Conservation (phyloP, 2,329 filamentous ascomycete species). For the Cladosporium colombiae region DNA sequence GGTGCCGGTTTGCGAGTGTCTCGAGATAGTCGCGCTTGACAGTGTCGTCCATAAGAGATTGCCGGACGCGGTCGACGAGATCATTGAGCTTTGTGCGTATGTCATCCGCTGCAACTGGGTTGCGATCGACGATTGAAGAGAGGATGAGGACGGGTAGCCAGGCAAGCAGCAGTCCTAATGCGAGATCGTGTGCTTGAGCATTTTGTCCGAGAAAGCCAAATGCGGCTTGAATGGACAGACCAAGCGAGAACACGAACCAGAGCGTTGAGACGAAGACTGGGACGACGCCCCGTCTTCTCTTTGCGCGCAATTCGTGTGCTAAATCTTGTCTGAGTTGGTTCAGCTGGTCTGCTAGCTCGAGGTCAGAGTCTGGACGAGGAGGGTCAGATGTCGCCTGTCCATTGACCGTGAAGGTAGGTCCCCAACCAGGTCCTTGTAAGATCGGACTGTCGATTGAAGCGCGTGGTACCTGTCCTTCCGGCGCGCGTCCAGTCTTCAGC, state of each 20-base stretch:
- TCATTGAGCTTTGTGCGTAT: conserved; percentile 43
- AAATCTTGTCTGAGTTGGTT: conserved; percentile 39
- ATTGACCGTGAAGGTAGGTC: neutral
- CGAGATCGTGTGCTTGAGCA: conserved; percentile 47
- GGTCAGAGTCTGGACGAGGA: conserved; percentile 4
- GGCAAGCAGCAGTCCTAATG: conserved; percentile 46
- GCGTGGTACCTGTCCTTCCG: neutral
- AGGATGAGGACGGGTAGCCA: conserved; percentile 51
- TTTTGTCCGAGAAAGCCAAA: conserved; percentile 42
- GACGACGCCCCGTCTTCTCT: conserved; percentile 44
- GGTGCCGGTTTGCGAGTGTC: conserved; percentile 30
- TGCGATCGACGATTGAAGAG: conserved; percentile 49
- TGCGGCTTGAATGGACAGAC: conserved; percentile 40
- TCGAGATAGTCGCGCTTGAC: conserved; percentile 35
- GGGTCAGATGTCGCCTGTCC: conserved; percentile 9
- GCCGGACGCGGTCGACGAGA: conserved; percentile 41
- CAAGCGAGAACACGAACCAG: conserved; percentile 46
- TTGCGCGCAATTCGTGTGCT: conserved; percentile 44
- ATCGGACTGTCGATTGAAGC: neutral
- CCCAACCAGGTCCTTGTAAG: neutral
- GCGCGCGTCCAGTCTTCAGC: conserved; percentile 10
- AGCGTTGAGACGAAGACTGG: conserved; percentile 45
- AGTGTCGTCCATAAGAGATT: conserved; percentile 34
- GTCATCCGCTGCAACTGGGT: conserved; percentile 45
- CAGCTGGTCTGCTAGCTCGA: conserved; percentile 27